Evolutionary conservation across 1,284 basidiomycete species (phyloP), one percentile per base, ranked within the genome.

Genomic region (Amylostereum areolatum): DNA sequence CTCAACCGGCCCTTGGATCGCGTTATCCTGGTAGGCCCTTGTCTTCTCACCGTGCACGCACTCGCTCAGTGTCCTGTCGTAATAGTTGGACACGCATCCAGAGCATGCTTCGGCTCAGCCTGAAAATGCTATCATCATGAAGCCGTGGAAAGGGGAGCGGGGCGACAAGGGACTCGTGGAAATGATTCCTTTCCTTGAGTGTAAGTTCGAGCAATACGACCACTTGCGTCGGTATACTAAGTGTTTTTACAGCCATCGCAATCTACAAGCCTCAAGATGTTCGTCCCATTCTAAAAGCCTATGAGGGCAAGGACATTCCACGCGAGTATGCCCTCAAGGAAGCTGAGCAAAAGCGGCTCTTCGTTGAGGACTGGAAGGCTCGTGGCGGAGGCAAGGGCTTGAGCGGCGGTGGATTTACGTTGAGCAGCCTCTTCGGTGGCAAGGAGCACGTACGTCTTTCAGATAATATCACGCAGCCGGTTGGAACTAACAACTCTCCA

Each of bases 121-220:
- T 5, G 91, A 97, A 60, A 99, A 99, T 61, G 83, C 91, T 0
- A 77, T 98, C 54, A 70, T 94, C 43, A 61, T 98, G 41, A 83
- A 87, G 12, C 85, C 85, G 54, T 99, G 97, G 97, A 83, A 85
- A 6, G 95, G 94, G 7, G 81, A 89, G 50, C 70, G 81, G 0
- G 71, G 75, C 28, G 92, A 96, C 65, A 81, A 73, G 57, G 92
- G 91, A 1, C 80, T 99, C 24, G 66, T 99, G 9, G 88, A 86
- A 9, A 78, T 97, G 72, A 93, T 99, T 56, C 95, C 96, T 0
- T 98, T 98, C 84, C 80, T 99, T 6, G 96, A 99, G 73, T 93
- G 92, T 93, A 65, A 45, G 86, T 74, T 25, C 9, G 33, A 31
- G 11, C 36, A 28, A 31, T 29, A 41, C n/a, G 33, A 44, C 49